A percentile compares a stretch with the other conserved stretches of the same genome.
Conservation (phyloP, 2,329 filamentous ascomycete genomes). For the Penicillium sp. region DNA sequence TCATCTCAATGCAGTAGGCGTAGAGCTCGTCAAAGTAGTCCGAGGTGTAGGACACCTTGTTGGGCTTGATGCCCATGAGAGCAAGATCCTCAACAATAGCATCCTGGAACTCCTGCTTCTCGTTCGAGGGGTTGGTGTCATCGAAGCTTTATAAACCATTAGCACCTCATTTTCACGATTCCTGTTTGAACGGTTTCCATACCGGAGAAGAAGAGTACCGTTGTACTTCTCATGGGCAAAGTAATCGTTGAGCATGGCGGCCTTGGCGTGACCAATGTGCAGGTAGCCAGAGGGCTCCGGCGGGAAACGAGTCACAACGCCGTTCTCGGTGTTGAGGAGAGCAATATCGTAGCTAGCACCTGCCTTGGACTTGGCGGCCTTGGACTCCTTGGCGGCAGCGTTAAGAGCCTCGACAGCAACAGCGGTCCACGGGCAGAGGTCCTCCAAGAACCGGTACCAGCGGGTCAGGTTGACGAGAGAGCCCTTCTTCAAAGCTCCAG, state of each 20-base stretch:
- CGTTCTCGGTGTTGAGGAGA: constrained; percentile 80
- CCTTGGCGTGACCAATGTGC: constrained; percentile 95
- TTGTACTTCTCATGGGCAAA: constrained; percentile 93
- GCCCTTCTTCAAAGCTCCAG: constrained; percentile 78
- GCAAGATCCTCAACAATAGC: constrained; percentile 88
- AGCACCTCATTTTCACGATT: background rate
- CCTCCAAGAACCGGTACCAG: constrained; percentile 87
- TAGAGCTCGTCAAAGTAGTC: constrained; percentile 96
- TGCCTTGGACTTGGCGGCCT: constrained; percentile 70
- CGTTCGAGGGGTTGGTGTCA: constrained; percentile 95
- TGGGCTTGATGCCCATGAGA: constrained; percentile 88
- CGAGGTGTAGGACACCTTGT: constrained; percentile 84
- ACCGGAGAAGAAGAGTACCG: constrained; percentile 81
- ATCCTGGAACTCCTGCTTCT: constrained; percentile 96
- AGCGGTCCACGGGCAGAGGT: constrained; percentile 75
- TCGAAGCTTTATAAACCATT: constrained; percentile 63
- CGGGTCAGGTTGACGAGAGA: constrained; percentile 74
- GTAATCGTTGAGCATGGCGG: constrained; percentile 91
- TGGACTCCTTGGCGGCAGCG: constrained; percentile 70
- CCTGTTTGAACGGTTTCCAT: background rate
- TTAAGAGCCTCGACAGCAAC: constrained; percentile 71
- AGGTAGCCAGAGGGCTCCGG: constrained; percentile 95
- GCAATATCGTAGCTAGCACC: constrained; percentile 89
- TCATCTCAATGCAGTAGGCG: constrained; percentile 79
- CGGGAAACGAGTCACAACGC: constrained; percentile 88